Percentiles rank a stretch among this genome's conserved stretches.
Conservation (phyloP, 495 filamentous ascomycete species). For the Stereocaulon alpinum region DNA sequence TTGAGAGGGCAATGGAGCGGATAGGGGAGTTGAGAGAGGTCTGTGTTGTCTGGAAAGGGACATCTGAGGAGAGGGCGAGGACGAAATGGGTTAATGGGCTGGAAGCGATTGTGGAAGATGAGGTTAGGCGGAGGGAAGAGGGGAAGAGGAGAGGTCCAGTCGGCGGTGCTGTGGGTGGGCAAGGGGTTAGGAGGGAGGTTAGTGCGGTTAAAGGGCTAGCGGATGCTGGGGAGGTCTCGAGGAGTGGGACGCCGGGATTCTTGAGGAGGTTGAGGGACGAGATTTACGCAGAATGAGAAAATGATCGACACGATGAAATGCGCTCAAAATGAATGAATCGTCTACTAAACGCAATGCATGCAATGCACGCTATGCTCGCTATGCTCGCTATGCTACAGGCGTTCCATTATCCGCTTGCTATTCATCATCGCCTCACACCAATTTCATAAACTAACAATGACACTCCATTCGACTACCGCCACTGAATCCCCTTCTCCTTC, state of each 20-base stretch:
- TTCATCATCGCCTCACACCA: too few species aligned
- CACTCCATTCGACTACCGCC: too few species aligned
- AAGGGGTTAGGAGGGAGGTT: slow-evolving; percentile 5
- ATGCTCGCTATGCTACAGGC: not conserved
- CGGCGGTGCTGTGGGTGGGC: slow-evolving; percentile 14
- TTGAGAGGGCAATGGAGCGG: slow-evolving; percentile 59
- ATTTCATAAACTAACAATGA: too few species aligned
- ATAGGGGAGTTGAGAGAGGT: slow-evolving; percentile 60
- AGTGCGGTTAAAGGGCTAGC: slow-evolving; percentile 23
- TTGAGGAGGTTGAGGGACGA: slow-evolving; percentile 70
- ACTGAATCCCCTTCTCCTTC: slow-evolving; percentile 12
- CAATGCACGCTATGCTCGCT: not conserved
- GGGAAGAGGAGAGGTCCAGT: not conserved
- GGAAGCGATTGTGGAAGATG: slow-evolving; percentile 38
- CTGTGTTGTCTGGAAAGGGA: slow-evolving; percentile 81
- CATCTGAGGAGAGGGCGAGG: slow-evolving; percentile 82
- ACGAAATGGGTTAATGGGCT: slow-evolving; percentile 70
- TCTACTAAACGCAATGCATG: not conserved
- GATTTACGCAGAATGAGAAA: slow-evolving; percentile 44
- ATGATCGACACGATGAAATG: not conserved
- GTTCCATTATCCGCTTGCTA: too few species aligned
- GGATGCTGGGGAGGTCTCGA: slow-evolving; percentile 27
- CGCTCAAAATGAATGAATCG: not conserved
- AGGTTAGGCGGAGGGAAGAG: slow-evolving; percentile 33
- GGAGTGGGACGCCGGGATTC: slow-evolving; percentile 56